These are phyloP conservation scores for Aspergillus brunneoviolaceus DNA, from an alignment of 2,329 filamentous ascomycete species.

Conservation along the genomic window DNA sequence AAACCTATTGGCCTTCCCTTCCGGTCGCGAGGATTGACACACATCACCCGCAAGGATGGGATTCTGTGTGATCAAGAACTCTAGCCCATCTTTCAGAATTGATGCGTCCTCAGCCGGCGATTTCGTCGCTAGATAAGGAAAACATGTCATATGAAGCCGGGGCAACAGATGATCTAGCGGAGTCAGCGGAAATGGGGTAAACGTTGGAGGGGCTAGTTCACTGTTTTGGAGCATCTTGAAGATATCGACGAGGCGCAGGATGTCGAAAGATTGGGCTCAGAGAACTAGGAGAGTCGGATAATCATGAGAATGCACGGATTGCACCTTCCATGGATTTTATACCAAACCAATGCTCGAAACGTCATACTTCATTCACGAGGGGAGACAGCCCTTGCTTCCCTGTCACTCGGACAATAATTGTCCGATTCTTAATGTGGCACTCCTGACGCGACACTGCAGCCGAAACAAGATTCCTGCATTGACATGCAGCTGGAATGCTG, in stretches of 20 bases:
- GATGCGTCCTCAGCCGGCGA: background rate
- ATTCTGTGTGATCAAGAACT: background rate
- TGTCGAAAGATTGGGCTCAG: background rate
- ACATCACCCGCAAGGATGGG: background rate
- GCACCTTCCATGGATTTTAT: background rate
- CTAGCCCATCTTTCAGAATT: background rate
- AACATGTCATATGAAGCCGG: background rate
- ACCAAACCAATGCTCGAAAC: background rate
- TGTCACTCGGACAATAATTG: background rate
- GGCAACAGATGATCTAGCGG: background rate
- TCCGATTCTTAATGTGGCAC: background rate
- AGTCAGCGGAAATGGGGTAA: background rate
- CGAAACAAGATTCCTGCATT: background rate
- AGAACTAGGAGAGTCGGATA: background rate
- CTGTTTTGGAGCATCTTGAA: background rate
- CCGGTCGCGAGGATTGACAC: background rate
- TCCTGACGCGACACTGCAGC: background rate
- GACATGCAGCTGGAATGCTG: background rate
- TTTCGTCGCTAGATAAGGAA: background rate
- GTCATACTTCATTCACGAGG: background rate
- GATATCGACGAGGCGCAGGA: background rate
- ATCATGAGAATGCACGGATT: background rate
- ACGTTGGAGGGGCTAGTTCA: background rate
- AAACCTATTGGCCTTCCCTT: background rate
- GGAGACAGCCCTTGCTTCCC: background rate